Evolutionary conservation across 2,329 filamentous ascomycete species (phyloP).

Genomic region (Trichophyton schoenleinii): DNA sequence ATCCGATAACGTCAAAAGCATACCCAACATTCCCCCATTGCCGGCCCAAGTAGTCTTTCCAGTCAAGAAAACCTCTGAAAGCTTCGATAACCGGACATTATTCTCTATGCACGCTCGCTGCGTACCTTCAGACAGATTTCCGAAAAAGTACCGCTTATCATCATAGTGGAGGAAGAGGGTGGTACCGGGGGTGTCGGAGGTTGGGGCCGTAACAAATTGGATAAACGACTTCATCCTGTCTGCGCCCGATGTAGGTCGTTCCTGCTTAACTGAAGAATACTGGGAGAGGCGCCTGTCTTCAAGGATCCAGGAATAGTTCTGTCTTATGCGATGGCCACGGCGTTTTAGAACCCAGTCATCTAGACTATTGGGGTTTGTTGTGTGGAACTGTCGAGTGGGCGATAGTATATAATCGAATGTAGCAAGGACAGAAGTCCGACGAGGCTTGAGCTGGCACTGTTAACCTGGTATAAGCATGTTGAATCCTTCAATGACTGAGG

Average conservation of each 20-base stretch:
- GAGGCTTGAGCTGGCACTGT: neutral
- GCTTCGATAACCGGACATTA: slow-evolving; percentile 50
- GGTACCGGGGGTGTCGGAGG: slow-evolving; percentile 75
- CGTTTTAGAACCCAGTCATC: neutral
- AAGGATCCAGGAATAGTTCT: slow-evolving; percentile 1
- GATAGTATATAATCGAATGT: neutral
- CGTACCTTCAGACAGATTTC: slow-evolving; percentile 68
- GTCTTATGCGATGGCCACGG: neutral
- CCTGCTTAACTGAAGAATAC: neutral
- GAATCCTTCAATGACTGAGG: neutral
- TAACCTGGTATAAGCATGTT: neutral
- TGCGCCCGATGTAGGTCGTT: neutral
- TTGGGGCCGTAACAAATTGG: slow-evolving; percentile 68
- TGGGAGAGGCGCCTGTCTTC: neutral
- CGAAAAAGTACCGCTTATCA: slow-evolving; percentile 71
- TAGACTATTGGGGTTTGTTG: neutral
- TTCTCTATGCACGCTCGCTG: slow-evolving; percentile 64
- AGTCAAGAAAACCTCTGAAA: slow-evolving; percentile 70
- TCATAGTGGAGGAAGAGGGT: slow-evolving; percentile 68
- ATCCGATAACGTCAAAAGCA: slow-evolving; percentile 75
- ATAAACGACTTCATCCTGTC: slow-evolving; percentile 56
- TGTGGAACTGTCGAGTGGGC: neutral
- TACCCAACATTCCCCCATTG: slow-evolving; percentile 69
- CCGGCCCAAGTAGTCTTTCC: slow-evolving; percentile 64
- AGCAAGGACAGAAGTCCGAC: neutral